phyloP scores from a whole-genome alignment of 805 yeast genomes.

The Clavispora vitiphila region DNA sequence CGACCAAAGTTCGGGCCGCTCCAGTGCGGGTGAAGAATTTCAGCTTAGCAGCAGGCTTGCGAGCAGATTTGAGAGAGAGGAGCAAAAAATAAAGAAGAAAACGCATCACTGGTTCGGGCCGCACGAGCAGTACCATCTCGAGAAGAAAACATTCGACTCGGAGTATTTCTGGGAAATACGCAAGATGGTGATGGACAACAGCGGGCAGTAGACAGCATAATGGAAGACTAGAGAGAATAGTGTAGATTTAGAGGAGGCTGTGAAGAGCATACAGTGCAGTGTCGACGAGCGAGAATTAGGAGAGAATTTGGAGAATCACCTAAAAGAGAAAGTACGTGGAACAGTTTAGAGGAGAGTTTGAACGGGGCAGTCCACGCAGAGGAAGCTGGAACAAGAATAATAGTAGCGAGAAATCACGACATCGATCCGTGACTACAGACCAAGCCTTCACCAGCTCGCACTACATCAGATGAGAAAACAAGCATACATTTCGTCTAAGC shows the following conservation, averaged over 20 bases:
- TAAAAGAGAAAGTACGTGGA: too few relatives aligned
- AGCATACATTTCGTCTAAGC: conserved; percentile 3
- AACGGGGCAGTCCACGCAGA: too few relatives aligned
- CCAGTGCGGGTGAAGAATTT: conserved; percentile 22
- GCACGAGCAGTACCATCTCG: conserved; percentile 21
- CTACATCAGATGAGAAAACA: not conserved
- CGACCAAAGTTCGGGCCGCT: conserved; percentile 10
- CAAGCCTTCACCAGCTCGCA: too few relatives aligned
- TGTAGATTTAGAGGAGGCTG: too few relatives aligned
- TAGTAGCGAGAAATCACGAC: too few relatives aligned
- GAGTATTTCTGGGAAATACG: conserved; percentile 41
- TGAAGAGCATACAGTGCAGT: too few relatives aligned
- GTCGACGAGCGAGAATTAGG: too few relatives aligned
- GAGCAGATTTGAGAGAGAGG: conserved; percentile 32
- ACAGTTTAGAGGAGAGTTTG: too few relatives aligned
- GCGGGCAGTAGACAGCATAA: not conserved
- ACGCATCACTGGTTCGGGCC: conserved; percentile 35
- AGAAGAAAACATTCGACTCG: conserved; percentile 11
- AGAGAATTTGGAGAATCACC: too few relatives aligned
- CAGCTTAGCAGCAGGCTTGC: conserved; percentile 22
- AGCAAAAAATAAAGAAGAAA: conserved; percentile 28
- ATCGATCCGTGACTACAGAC: not conserved
- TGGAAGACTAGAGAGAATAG: too few relatives aligned
- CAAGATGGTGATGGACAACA: conserved; percentile 37
- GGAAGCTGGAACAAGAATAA: too few relatives aligned